These are phyloP conservation scores for Lipomyces chichibuensis DNA, from an alignment of 805 yeast species.

Conservation along the genomic window DNA sequence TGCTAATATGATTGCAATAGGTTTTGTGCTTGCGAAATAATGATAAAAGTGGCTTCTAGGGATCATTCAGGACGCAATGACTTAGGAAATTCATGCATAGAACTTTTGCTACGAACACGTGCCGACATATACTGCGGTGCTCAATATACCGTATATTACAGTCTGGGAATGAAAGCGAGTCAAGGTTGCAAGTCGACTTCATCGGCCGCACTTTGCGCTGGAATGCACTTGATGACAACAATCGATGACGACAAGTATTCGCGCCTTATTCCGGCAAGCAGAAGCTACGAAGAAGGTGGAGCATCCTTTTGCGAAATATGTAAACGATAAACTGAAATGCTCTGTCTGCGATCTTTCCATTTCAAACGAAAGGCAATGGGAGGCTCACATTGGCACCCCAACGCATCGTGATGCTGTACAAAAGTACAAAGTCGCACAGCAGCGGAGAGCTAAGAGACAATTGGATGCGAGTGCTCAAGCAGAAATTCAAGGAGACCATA, in stretches of 20 bases:
- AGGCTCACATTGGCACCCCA: slow-evolving; percentile 21
- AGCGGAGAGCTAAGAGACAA: slow-evolving; percentile 21
- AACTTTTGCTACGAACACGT: neutral
- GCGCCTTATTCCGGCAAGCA: slow-evolving; percentile 3
- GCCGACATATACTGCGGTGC: neutral
- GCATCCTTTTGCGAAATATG: slow-evolving; percentile 21
- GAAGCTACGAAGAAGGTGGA: slow-evolving; percentile 8
- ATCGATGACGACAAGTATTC: slow-evolving; percentile 6
- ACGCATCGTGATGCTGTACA: slow-evolving; percentile 16
- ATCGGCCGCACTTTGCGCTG: neutral
- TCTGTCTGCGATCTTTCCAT: slow-evolving; percentile 20
- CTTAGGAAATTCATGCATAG: neutral
- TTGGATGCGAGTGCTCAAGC: slow-evolving; percentile 5
- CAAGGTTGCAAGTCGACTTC: neutral
- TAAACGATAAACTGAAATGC: slow-evolving; percentile 16
- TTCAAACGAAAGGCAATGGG: slow-evolving; percentile 20
- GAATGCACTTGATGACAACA: neutral
- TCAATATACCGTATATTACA: neutral
- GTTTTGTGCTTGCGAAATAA: neutral
- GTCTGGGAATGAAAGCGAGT: neutral
- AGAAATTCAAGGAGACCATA: neutral
- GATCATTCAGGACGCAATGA: neutral
- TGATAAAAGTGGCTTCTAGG: neutral
- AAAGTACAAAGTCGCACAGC: slow-evolving; percentile 19
- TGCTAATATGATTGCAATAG: neutral